phyloP scores from a whole-genome alignment of 116 monocot genomes.

The Papilionanthe hybrid region DNA sequence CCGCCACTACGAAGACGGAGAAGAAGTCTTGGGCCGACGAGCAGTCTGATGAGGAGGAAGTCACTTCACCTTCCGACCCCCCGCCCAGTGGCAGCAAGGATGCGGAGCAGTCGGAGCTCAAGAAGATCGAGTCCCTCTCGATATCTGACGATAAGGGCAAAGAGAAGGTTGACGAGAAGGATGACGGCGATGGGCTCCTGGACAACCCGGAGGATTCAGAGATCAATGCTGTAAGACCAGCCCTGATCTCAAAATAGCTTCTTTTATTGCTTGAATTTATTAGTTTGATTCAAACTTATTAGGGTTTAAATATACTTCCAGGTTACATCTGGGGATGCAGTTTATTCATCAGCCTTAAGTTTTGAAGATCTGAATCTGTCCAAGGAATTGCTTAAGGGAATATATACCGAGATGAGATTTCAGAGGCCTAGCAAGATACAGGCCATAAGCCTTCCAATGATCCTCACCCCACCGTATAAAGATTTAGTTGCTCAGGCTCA shows the following conservation, averaged over 20 bases:
- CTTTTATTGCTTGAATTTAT: neutral
- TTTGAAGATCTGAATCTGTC: constrained; percentile 89
- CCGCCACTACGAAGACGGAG: constrained; percentile 11
- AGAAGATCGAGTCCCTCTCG: constrained; percentile 39
- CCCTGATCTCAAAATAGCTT: neutral
- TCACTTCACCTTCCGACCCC: neutral
- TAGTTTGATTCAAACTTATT: neutral
- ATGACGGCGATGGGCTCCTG: constrained; percentile 18
- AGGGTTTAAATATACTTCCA: constrained; percentile 16
- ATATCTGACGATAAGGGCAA: constrained; percentile 20
- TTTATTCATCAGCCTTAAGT: constrained; percentile 65
- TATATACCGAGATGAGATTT: constrained; percentile 95
- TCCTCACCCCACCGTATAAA: constrained; percentile 86
- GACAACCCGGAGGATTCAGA: constrained; percentile 71
- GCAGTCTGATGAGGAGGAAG: constrained; percentile 30
- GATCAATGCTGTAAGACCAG: constrained; percentile 56
- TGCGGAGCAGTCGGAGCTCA: constrained; percentile 11
- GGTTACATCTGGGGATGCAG: constrained; percentile 74
- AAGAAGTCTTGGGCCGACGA: constrained; percentile 48
- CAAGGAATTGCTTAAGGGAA: constrained; percentile 66
- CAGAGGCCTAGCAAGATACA: constrained; percentile 93
- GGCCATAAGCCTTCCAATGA: constrained; percentile 92
- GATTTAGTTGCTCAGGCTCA: constrained; percentile 96
- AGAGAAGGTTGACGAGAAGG: neutral
- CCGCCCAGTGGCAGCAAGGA: neutral